A percentile compares a stretch with the other conserved stretches of the same genome.
Evolutionary conservation across 331 rosid species (phyloP).

Genomic region (Acacia pycnantha): DNA sequence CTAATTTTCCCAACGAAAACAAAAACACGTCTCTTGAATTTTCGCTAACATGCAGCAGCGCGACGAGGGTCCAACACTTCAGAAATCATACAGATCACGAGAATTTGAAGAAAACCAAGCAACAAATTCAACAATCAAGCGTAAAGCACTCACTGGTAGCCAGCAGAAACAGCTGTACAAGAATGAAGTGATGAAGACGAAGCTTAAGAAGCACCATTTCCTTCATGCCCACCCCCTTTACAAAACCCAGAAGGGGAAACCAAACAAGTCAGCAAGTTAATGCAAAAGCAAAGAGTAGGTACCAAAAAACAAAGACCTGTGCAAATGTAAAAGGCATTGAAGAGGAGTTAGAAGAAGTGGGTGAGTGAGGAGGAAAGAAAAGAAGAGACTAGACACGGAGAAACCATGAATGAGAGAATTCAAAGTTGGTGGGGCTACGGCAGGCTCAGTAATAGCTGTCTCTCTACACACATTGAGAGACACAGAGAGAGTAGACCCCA

Average conservation of each 20-base stretch:
- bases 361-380: conserved; percentile 22
- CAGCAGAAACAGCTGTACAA: conserved; percentile 30
- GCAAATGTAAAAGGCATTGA: conserved; percentile 13
- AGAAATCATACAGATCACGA: conserved; percentile 30
- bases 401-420: conserved; percentile 63
- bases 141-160: conserved; percentile 52
- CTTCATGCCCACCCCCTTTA: conserved; percentile 40
- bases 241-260: conserved; percentile 19
- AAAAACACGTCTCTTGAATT: neutral
- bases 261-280: neutral
- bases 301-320: neutral
- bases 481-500: conserved; percentile 47
- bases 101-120: conserved; percentile 34
- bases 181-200: conserved; percentile 16
- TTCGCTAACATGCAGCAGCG: neutral
- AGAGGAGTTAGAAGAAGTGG: conserved; percentile 22
- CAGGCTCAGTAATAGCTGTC: conserved; percentile 68
- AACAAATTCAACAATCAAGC: neutral
- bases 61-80: neutral
- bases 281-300: neutral
- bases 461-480: conserved; percentile 25
- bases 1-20: neutral
- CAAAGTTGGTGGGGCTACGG: conserved; percentile 62
- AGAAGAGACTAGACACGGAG: conserved; percentile 26
- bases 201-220: conserved; percentile 37